phyloP scores from a whole-genome alignment of 176 grass and related monocot genomes.

The Lolium perenne region DNA sequence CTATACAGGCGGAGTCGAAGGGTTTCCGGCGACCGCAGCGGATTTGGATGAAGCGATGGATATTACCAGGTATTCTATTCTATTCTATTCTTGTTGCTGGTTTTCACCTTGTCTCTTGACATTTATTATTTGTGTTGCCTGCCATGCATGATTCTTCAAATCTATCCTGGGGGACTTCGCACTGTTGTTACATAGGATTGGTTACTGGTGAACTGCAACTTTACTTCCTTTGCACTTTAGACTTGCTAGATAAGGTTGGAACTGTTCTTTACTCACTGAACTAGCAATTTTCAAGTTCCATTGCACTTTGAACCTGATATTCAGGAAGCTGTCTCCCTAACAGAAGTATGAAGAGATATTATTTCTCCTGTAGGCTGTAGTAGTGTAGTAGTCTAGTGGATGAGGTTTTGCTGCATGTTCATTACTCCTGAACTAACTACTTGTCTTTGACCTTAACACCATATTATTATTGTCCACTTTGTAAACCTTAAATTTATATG shows the following conservation, averaged over 20 bases:
- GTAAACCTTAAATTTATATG: too few species aligned
- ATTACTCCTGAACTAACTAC: too few species aligned
- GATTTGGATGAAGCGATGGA: constrained; percentile 84
- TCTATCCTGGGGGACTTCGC: not conserved
- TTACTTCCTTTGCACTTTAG: not conserved
- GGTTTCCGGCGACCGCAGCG: constrained; percentile 65
- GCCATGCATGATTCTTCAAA: not conserved
- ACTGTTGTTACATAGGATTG: not conserved
- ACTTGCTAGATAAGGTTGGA: too few species aligned
- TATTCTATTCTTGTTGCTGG: not conserved
- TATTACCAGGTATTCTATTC: constrained; percentile 62
- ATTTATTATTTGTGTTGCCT: constrained; percentile 13
- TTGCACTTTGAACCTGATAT: too few species aligned
- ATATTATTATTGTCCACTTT: too few species aligned
- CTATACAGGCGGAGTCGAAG: constrained; percentile 76
- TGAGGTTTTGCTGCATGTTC: too few species aligned
- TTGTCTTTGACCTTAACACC: too few species aligned
- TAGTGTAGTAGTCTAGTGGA: too few species aligned
- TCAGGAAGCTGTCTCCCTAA: too few species aligned
- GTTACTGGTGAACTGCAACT: not conserved
- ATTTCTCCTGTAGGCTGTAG: too few species aligned
- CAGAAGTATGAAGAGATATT: too few species aligned
- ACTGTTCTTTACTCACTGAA: too few species aligned
- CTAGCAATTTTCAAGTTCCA: not conserved
- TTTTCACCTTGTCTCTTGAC: not conserved